Conservation (phyloP, 2,329 filamentous ascomycete genomes). For the Aspergillus ochraceus region DNA sequence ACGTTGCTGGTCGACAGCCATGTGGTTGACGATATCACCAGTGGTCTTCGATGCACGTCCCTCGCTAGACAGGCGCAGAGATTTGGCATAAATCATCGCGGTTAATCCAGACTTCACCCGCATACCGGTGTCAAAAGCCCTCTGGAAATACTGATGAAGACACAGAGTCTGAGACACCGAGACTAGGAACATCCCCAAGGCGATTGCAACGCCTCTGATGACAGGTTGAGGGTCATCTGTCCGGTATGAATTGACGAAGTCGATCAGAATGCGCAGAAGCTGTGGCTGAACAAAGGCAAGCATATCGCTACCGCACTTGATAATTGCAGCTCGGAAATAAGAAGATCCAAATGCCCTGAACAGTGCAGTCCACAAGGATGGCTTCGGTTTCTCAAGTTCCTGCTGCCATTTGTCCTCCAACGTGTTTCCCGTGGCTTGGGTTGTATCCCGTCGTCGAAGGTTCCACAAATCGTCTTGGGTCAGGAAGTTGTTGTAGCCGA, state of each 20-base stretch:
- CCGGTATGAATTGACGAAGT: constrained; percentile 77
- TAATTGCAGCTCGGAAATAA: constrained; percentile 76
- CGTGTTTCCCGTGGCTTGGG: constrained; percentile 66
- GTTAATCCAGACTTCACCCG: constrained; percentile 88
- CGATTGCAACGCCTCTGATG: constrained; percentile 82
- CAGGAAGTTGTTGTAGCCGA: constrained; percentile 86
- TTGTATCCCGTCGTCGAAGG: constrained; percentile 76
- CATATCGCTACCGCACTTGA: constrained; percentile 85
- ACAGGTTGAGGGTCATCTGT: constrained; percentile 68
- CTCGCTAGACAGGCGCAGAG: constrained; percentile 87
- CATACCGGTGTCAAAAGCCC: constrained; percentile 94
- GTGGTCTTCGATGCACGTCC: constrained; percentile 85
- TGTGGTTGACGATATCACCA: constrained; percentile 98
- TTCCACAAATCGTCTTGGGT: constrained; percentile 97
- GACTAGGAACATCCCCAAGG: constrained; percentile 85
- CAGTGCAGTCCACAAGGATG: constrained; percentile 83
- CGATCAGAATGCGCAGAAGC: constrained; percentile 78
- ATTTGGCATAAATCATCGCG: constrained; percentile 89
- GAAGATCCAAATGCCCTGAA: constrained; percentile 82
- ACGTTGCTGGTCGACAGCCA: constrained; percentile 96
- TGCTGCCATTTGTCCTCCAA: constrained; percentile 76
- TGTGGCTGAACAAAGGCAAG: constrained; percentile 90
- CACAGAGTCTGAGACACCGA: constrained; percentile 84
- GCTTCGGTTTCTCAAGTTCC: constrained; percentile 71
- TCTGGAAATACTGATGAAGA: constrained; percentile 97